Conservation (phyloP, 1,284 basidiomycete species). For the Pterulicium gracile region DNA sequence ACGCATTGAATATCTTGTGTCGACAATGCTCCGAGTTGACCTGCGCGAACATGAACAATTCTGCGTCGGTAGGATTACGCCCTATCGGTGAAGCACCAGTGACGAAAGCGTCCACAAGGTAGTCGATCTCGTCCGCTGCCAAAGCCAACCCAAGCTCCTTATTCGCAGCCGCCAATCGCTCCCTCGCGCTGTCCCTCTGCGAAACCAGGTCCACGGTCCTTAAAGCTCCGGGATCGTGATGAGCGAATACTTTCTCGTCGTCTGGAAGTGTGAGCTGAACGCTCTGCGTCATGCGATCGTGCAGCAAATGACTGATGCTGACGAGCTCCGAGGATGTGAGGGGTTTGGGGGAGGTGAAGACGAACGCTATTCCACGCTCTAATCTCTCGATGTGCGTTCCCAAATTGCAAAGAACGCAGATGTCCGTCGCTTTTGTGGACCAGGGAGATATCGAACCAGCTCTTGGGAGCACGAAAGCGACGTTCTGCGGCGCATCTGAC, state of each 20-base stretch:
- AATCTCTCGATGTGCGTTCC: constrained; percentile 52
- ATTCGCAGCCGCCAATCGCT: constrained; percentile 72
- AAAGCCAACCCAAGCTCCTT: constrained; percentile 84
- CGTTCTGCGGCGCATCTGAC: constrained; percentile 21
- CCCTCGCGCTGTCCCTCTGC: constrained; percentile 27
- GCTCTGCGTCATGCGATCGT: constrained; percentile 95
- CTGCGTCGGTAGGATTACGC: constrained; percentile 91
- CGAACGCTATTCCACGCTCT: constrained; percentile 65
- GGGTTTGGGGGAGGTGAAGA: constrained; percentile 41
- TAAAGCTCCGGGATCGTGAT: constrained; percentile 59
- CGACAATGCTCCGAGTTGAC: constrained; percentile 99
- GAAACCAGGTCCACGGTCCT: constrained; percentile 54
- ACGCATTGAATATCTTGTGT: constrained; percentile 99
- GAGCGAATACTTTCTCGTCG: constrained; percentile 59
- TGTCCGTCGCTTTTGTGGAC: constrained; percentile 89
- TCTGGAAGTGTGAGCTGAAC: constrained; percentile 51
- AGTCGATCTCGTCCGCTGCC: constrained; percentile 84
- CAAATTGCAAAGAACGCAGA: constrained; percentile 67
- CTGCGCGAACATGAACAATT: constrained; percentile 99
- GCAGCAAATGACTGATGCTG: constrained; percentile 57
- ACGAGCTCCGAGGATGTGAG: constrained; percentile 34
- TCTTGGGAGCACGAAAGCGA: constrained; percentile 72
- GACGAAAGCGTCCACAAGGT: constrained; percentile 85
- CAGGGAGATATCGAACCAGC: constrained; percentile 78
- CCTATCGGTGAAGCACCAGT: constrained; percentile 50